These are phyloP conservation scores for Maudiozyma saulgeensis DNA, from an alignment of 805 yeast genomes.

Conservation along the genomic window DNA sequence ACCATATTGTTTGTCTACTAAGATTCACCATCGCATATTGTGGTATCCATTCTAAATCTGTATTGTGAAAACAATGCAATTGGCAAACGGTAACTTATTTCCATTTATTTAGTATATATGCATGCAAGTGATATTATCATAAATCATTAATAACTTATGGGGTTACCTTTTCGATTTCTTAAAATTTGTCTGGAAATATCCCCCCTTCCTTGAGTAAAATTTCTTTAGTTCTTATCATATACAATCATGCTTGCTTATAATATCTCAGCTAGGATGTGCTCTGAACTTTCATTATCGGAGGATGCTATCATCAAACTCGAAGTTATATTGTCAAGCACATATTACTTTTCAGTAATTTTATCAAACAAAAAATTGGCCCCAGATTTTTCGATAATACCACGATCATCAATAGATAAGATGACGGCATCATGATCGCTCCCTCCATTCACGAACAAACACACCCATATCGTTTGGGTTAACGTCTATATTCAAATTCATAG, in stretches of 20 bases:
- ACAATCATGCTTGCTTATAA: conserved; percentile 90
- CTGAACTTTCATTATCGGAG: conserved; percentile 17
- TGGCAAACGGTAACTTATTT: too few relatives aligned
- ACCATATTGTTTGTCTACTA: too few relatives aligned
- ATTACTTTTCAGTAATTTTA: conserved; percentile 51
- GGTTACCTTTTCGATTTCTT: conserved; percentile 61
- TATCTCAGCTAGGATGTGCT: conserved; percentile 64
- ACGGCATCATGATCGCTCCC: conserved; percentile 68
- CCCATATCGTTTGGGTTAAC: conserved; percentile 71
- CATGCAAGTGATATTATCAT: too few relatives aligned
- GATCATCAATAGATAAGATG: conserved; percentile 65
- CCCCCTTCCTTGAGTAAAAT: conserved; percentile 85
- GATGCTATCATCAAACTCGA: conserved; percentile 11
- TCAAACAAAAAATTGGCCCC: conserved; percentile 39
- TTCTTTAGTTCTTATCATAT: conserved; percentile 64
- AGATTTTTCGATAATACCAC: conserved; percentile 20
- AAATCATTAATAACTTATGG: conserved; percentile 27
- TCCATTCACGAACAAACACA: conserved; percentile 72
- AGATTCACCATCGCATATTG: too few relatives aligned
- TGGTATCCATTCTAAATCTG: too few relatives aligned
- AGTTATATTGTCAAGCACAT: conserved; percentile 69
- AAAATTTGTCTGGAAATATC: conserved; percentile 70
- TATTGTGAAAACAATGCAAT: too few relatives aligned
- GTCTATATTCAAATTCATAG: conserved; percentile 65
- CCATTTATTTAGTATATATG: too few relatives aligned